A percentile compares a stretch with the other conserved stretches of the same genome.
These are phyloP conservation scores for Fraxinus latifolia DNA, from an alignment of 305 asterid species.

Conservation along the genomic window DNA sequence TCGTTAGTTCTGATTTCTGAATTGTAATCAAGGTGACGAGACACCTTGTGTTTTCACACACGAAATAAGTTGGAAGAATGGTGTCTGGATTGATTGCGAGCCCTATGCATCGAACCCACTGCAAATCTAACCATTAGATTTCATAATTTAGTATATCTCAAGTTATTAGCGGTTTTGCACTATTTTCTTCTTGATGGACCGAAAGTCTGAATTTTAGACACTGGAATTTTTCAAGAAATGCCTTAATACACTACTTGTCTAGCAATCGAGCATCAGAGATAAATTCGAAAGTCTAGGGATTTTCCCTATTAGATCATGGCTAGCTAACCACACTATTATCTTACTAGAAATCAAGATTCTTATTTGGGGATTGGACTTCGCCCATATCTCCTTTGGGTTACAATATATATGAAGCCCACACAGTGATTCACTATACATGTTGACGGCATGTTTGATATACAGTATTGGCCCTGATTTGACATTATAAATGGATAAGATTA, in stretches of 20 bases:
- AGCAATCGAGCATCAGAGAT: not conserved
- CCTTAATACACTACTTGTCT: not conserved
- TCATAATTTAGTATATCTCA: not conserved
- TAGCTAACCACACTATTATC: not conserved
- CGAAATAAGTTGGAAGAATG: not conserved
- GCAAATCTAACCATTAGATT: not conserved
- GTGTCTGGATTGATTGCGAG: not conserved
- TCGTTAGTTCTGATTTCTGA: not conserved
- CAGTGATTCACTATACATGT: not conserved
- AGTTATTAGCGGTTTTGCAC: not conserved
- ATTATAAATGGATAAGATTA: not conserved
- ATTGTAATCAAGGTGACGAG: not conserved
- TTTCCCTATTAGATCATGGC: not conserved
- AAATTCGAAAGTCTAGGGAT: not conserved
- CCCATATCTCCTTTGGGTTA: constrained; percentile 3
- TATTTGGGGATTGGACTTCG: constrained; percentile 4
- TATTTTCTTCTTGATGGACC: not conserved
- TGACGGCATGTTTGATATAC: not conserved
- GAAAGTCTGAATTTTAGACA: not conserved
- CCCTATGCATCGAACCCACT: not conserved
- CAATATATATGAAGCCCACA: not conserved
- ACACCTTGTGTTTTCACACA: not conserved
- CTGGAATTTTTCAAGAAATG: not conserved
- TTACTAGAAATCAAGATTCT: not conserved
- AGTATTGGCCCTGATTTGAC: not conserved